Evolutionary conservation across 2,329 filamentous ascomycete genomes (phyloP), one percentile per base, ranked within the genome.

Genomic region (Didymella pinodella): DNA sequence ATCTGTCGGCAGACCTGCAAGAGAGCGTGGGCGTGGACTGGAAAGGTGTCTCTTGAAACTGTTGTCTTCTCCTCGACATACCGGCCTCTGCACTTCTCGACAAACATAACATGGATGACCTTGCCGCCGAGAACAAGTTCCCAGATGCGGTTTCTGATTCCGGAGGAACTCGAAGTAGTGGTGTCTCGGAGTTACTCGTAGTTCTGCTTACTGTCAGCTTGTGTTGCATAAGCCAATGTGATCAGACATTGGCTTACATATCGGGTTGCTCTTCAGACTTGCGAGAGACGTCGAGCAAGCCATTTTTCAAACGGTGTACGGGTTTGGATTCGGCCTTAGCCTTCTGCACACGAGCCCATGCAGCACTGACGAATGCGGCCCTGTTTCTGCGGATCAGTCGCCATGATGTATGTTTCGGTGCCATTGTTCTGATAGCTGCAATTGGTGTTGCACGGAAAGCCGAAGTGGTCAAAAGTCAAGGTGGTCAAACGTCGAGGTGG

Each of bases 71-170:
- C 28, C 10, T 29, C 28, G 28, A 29, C 10, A 10, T 29, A 29
- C 10, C 28, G 28, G 10, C 28, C 28, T 29, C 28, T 29, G 28
- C 5, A 6, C 7, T 29, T 29, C 28, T 29, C 28, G 28, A 29
- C 4, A 29, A 29, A 29, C 4, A 32, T 12, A 16, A 57, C 18
- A 2, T 57, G n/a, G 28, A 51, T 41, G 10, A 43, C 32, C 0
- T 47, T 29, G 26, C 54, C 61, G 5, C 54, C 54, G 7, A 54
- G 31, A 2, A 48, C 48, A 43, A 38, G 52, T 40, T 54, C 36
- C 38, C 49, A 61, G 34, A 64, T 61, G 2, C 14, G 38, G 12
- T 47, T 54, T 4, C 61, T 41, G 22, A 61, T 4, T 64, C 61
- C 20, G 51, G 28, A 1, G 54, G 61, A 16, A 64, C 25, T 4